Conservation (phyloP, 2,329 filamentous ascomycete genomes). For the Lachnellula occidentalis region DNA sequence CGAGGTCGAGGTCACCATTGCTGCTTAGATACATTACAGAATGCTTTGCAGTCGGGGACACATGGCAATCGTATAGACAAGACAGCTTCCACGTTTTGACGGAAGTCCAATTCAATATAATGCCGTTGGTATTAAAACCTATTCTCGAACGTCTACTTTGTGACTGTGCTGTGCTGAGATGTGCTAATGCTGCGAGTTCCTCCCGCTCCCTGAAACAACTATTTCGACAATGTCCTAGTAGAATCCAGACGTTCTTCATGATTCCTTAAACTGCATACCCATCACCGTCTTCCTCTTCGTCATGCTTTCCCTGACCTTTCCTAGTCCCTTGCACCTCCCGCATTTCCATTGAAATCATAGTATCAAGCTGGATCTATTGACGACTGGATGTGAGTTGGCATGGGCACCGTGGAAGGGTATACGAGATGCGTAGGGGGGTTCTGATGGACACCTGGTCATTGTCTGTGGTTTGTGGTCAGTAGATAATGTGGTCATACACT, state of each 20-base stretch:
- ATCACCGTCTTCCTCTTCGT: background rate
- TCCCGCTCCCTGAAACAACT: too few relatives aligned
- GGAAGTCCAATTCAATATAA: conserved; percentile 13
- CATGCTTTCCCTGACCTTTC: background rate
- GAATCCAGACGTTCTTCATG: background rate
- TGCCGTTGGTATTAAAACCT: conserved; percentile 2
- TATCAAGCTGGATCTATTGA: too few relatives aligned
- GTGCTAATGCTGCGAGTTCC: too few relatives aligned
- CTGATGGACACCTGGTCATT: too few relatives aligned
- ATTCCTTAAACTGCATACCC: background rate
- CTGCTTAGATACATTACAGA: conserved; percentile 52
- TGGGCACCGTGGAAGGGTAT: too few relatives aligned
- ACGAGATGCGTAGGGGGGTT: too few relatives aligned
- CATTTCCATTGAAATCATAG: too few relatives aligned
- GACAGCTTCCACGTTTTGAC: conserved; percentile 17
- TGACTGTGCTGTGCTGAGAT: background rate
- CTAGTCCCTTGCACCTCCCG: background rate
- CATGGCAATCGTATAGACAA: conserved; percentile 7
- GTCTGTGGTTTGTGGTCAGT: too few relatives aligned
- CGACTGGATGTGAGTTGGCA: too few relatives aligned
- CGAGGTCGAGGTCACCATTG: conserved; percentile 90
- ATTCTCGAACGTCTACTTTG: background rate
- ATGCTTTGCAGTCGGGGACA: background rate
- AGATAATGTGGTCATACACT: too few relatives aligned
- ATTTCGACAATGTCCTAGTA: too few relatives aligned